Evolutionary conservation across 768 basidiomycete genomes (phyloP).

Genomic region (Dacryopinax primogenitus): DNA sequence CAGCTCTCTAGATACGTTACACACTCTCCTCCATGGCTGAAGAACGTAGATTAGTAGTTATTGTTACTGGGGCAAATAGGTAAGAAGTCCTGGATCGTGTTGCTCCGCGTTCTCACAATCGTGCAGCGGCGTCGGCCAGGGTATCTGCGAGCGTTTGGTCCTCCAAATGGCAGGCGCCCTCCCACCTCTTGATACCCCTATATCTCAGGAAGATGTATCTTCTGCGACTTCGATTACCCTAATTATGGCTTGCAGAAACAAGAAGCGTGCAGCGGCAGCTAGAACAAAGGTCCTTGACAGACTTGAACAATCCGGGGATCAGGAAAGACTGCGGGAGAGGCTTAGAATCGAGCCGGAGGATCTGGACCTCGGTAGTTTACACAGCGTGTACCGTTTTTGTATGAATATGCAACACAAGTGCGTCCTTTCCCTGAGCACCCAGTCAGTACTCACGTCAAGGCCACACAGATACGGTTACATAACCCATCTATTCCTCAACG

Average conservation of each 20-base stretch:
- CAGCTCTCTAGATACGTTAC: too few relatives aligned
- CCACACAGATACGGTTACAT: constrained; percentile 64
- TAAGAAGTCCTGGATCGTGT: too few relatives aligned
- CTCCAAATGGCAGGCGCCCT: constrained; percentile 43
- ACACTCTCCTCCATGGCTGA: neutral
- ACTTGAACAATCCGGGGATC: constrained; percentile 45
- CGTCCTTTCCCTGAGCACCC: constrained; percentile 19
- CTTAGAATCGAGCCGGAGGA: constrained; percentile 46
- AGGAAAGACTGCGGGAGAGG: constrained; percentile 44
- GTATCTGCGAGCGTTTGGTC: constrained; percentile 67
- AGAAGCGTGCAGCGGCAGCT: constrained; percentile 49
- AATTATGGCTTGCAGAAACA: constrained; percentile 67
- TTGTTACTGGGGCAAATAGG: constrained; percentile 65
- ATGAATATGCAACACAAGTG: constrained; percentile 43
- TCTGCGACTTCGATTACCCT: constrained; percentile 50
- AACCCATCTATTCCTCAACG: constrained; percentile 70
- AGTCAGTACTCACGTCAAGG: neutral
- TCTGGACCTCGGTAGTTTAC: constrained; percentile 52
- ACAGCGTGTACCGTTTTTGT: constrained; percentile 50
- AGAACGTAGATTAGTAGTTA: constrained; percentile 33
- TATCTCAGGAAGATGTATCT: constrained; percentile 30
- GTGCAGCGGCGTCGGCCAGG: constrained; percentile 76
- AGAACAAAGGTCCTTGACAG: constrained; percentile 39
- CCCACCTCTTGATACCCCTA: constrained; percentile 37
- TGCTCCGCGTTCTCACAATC: too few relatives aligned